Percentiles rank a stretch among this genome's conserved stretches.
phyloP scores from a whole-genome alignment of 768 basidiomycete genomes.

The Tricholomella constricta region DNA sequence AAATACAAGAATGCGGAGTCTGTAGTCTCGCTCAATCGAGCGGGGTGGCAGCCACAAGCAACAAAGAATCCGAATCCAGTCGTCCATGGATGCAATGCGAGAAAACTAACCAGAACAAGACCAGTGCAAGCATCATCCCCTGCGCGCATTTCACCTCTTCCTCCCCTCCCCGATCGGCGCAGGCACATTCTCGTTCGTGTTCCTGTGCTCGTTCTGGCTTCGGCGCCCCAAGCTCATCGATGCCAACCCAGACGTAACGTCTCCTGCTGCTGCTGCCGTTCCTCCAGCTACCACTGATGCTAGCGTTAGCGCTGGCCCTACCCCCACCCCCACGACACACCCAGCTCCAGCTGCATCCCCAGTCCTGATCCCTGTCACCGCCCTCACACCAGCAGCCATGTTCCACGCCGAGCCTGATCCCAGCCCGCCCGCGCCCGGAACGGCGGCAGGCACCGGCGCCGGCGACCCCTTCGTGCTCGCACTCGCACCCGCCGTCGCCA shows the following conservation, averaged over 20 bases:
- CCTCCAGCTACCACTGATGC: not conserved
- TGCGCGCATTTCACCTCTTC: constrained; percentile 8
- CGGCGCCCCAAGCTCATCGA: constrained; percentile 17
- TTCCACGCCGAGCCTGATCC: no score
- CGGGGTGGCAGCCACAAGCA: not conserved
- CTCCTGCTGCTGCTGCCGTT: constrained; percentile 1
- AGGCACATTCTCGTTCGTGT: constrained; percentile 17
- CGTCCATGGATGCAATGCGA: not conserved
- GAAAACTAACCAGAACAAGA: not conserved
- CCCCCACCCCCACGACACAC: not conserved
- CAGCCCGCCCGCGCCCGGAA: no score
- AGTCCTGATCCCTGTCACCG: not conserved
- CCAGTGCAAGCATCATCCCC: not conserved
- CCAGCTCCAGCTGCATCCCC: not conserved
- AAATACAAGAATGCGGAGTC: not conserved
- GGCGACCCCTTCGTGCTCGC: not conserved
- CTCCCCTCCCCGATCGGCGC: constrained; percentile 13
- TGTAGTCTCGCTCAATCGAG: no score
- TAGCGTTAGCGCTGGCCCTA: no score
- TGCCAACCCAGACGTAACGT: constrained; percentile 13
- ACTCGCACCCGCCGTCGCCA: constrained; percentile 12
- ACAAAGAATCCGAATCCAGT: not conserved
- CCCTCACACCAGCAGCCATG: not conserved
- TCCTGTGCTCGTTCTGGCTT: constrained; percentile 16
- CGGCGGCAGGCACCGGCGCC: not conserved